Base-by-base conservation (phyloP, 2,329 filamentous ascomycete genomes). In the Tolypocladium endophyticum region DNA sequence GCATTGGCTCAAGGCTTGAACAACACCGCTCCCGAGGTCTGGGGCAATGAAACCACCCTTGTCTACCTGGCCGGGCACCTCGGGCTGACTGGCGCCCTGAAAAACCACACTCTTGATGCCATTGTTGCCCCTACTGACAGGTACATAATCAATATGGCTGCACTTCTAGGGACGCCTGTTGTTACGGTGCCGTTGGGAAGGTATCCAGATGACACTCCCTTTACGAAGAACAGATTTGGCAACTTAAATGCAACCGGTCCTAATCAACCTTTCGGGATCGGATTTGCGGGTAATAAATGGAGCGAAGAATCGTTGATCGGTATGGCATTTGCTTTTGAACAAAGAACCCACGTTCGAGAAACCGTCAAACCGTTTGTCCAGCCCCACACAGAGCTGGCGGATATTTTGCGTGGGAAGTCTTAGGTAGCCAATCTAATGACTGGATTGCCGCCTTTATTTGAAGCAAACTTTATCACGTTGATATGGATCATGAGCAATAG, bases 241-340 rank as follows among this genome's bases (percentile, higher is more conserved):
- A 75, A 79, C 30, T 71, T 88, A 20, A 79, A 59, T 33, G 20
- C 72, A 0, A 73, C 71, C 0, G 84, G 74, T 1, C 84, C 85
- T 0, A 81, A 82, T 30, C 69, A 84, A 30, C 78, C 78, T 80
- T 87, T 88, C 66, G 86, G 86, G 0, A 70, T 89, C 28, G 77
- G 76, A 16, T 89, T 89, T 65, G 72, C 87, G 56, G 87, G 85
- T 0, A 68, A 69, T 1, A 76, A 76, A 54, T 89, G 82, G 73
- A 80, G 76, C 41, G 86, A 89, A 69, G 81, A 80, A 61, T 77
- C 71, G 20, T 67, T 89, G 61, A 82, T 89, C 60, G 82, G 82
- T 1, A 79, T 84, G 68, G 87, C 85, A 9, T 89, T 87, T 74
- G 86, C 85, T 2, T 88, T 83, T 70, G 87, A 90, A 74, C 85